Evolutionary conservation across 257 asterid species (phyloP).

Genomic region (Nicotiana knightiana): DNA sequence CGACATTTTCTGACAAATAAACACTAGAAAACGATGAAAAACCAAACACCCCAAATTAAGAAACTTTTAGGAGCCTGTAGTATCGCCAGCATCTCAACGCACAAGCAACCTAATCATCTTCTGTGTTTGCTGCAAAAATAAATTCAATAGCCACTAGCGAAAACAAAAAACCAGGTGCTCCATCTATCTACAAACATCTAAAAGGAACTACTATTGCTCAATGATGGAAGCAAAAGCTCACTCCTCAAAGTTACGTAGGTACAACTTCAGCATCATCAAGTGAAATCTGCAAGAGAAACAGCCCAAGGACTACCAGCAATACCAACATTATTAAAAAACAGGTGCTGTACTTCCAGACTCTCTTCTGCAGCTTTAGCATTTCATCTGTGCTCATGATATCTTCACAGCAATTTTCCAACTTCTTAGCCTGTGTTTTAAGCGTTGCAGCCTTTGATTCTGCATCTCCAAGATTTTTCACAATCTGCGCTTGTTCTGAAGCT

Average conservation of each 20-base stretch:
- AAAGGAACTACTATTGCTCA: neutral
- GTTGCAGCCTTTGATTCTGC: conserved; percentile 37
- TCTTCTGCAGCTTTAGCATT: conserved; percentile 35
- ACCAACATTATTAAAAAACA: conserved; percentile 45
- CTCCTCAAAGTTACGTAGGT: conserved; percentile 50
- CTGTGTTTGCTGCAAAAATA: neutral
- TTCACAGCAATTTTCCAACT: conserved; percentile 37
- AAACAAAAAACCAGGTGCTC: neutral
- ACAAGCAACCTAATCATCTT: neutral
- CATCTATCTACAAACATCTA: neutral
- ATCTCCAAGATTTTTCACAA: conserved; percentile 40
- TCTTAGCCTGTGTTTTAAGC: conserved; percentile 36
- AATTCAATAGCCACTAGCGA: neutral
- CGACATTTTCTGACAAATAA: too few species aligned
- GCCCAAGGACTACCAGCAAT: conserved; percentile 27
- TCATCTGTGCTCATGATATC: conserved; percentile 30
- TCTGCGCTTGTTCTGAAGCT: conserved; percentile 38
- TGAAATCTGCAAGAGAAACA: conserved; percentile 31
- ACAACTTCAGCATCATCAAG: conserved; percentile 34
- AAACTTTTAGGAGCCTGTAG: too few species aligned
- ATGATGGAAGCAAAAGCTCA: neutral
- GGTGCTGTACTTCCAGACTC: conserved; percentile 40
- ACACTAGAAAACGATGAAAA: too few species aligned
- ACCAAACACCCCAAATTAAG: too few species aligned
- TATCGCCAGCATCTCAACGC: neutral